Percentiles rank a stretch among this genome's conserved stretches.
Conservation (phyloP, 257 asterid species). For the Salvia hispanica region DNA sequence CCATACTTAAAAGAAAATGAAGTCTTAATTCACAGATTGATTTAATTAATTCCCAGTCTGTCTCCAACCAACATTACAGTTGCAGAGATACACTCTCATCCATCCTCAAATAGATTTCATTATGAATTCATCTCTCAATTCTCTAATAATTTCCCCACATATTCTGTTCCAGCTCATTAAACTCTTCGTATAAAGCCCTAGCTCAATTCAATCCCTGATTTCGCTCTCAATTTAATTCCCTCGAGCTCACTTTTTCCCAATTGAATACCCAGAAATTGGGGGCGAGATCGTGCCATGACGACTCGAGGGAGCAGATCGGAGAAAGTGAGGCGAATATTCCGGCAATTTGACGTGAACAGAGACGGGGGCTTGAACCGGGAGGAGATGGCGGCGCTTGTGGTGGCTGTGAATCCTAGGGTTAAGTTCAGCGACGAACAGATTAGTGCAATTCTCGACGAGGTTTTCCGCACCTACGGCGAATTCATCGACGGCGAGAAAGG, state of each 20-base stretch:
- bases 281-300: conserved; percentile 49
- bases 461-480: conserved; percentile 82
- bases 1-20: no score
- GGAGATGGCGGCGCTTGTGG: conserved; percentile 91
- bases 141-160: no score
- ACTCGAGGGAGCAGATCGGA: conserved; percentile 97
- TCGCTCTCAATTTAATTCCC: conserved; percentile 21
- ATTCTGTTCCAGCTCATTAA: no score
- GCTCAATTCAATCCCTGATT: conserved; percentile 24
- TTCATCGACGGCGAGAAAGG: conserved; percentile 85
- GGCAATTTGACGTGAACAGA: conserved; percentile 69
- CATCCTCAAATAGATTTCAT: conserved; percentile 18
- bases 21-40: no score
- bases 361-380: conserved; percentile 89
- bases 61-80: conserved; percentile 30
- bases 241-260: conserved; percentile 31
- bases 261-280: conserved; percentile 25
- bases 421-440: conserved; percentile 95
- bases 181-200: background rate
- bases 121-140: no score
- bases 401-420: conserved; percentile 88
- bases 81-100: conserved; percentile 15
- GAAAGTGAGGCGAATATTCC: conserved; percentile 85
- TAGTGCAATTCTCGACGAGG: conserved; percentile 85
- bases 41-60: no score